A percentile compares a stretch with the other conserved stretches of the same genome.
Evolutionary conservation across 2,329 filamentous ascomycete species (phyloP).

Genomic region (Mycosphaerelloides madeirae): DNA sequence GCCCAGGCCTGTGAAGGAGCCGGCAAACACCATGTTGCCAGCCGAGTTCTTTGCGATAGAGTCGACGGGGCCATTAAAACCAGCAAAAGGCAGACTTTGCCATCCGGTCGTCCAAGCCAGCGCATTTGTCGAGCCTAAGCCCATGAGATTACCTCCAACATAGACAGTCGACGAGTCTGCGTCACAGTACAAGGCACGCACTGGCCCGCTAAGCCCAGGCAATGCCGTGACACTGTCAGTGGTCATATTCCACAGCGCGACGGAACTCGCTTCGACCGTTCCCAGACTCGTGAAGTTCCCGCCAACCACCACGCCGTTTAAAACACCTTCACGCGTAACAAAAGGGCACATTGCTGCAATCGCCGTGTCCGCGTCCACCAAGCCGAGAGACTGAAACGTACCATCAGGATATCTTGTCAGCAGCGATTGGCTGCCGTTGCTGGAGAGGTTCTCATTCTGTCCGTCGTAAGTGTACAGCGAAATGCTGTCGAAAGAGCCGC

Average conservation of each 20-base stretch:
- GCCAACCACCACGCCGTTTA: conserved; percentile 74
- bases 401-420: conserved; percentile 81
- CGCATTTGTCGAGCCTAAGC: conserved; percentile 79
- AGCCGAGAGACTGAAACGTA: conserved; percentile 66
- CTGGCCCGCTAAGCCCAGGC: conserved; percentile 74
- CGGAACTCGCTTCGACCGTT: conserved; percentile 66
- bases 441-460: conserved; percentile 65
- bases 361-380: conserved; percentile 73
- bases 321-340: conserved; percentile 58
- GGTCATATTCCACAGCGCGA: conserved; percentile 75
- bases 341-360: conserved; percentile 88
- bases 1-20: conserved; percentile 80
- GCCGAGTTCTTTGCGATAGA: conserved; percentile 76
- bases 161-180: conserved; percentile 72
- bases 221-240: conserved; percentile 67
- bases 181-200: conserved; percentile 81
- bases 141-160: conserved; percentile 80
- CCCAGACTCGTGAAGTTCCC: conserved; percentile 94
- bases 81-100: conserved; percentile 79
- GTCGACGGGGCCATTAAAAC: conserved; percentile 88
- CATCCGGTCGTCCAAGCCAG: conserved; percentile 75
- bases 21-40: conserved; percentile 87
- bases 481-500: conserved; percentile 85
- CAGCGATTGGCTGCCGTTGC: conserved; percentile 76
- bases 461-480: conserved; percentile 83